A percentile compares a stretch with the other conserved stretches of the same genome.
Evolutionary conservation across 768 basidiomycete genomes (phyloP).

Genomic region (Coprinopsis strossmayeri): DNA sequence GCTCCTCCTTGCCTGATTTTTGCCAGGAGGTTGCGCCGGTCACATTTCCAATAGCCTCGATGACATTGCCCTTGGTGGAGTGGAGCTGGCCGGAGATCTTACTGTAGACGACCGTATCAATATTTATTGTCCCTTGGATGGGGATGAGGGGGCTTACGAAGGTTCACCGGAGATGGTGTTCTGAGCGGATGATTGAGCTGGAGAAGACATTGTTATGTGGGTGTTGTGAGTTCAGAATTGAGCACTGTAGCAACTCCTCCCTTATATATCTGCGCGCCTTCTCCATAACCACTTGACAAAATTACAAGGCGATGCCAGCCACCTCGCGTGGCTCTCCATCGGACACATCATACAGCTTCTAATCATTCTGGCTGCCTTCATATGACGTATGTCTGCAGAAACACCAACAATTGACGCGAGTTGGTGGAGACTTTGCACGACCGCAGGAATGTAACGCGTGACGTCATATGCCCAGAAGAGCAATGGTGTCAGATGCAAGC

Average conservation of each 20-base stretch:
- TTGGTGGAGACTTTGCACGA: too few species aligned
- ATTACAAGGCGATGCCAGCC: too few species aligned
- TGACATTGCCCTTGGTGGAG: constrained; percentile 28
- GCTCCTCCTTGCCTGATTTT: constrained; percentile 37
- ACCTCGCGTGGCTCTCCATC: too few species aligned
- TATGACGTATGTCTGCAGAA: too few species aligned
- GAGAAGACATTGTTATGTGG: not conserved
- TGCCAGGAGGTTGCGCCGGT: constrained; percentile 34
- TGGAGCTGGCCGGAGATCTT: constrained; percentile 33
- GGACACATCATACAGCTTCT: too few species aligned
- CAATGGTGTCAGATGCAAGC: not conserved
- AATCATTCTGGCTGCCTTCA: too few species aligned
- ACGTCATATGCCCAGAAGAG: not conserved
- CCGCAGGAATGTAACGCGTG: too few species aligned
- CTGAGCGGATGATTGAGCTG: not conserved
- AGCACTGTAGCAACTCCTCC: too few species aligned
- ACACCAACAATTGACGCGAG: too few species aligned
- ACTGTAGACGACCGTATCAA: too few species aligned
- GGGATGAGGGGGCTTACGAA: not conserved
- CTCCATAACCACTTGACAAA: not conserved
- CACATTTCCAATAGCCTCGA: constrained; percentile 33
- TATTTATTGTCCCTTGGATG: too few species aligned
- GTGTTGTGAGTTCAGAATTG: not conserved
- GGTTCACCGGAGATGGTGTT: constrained; percentile 1
- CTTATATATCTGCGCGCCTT: not conserved